Base-by-base conservation (phyloP, 2,329 filamentous ascomycete genomes). In the Didymella keratinophila region DNA sequence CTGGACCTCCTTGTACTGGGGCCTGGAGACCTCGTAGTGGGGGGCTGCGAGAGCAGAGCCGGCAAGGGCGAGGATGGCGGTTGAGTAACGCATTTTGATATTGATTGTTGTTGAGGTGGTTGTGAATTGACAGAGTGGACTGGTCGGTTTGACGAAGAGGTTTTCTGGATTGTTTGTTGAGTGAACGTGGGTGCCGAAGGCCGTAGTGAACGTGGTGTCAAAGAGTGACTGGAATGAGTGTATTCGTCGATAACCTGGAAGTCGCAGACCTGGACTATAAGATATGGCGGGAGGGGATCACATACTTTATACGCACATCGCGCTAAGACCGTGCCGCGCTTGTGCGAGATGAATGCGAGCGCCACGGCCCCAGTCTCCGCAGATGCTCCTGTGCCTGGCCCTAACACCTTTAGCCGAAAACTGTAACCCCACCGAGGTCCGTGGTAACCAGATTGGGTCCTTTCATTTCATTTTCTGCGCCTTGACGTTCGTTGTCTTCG, bases 161-260 rank as follows among this genome's bases (percentile, higher is more conserved):
- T 62, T 58, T 53, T 61, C 47, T 25, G 27, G 48, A 51, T 62
- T 60, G 52, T 41, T 52, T 21, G 27, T 53, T 49, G 51, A 62
- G 66, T 61, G 70, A 70, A 61, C 56, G 67, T 64, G 46, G 16
- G 49, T 68, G 68, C 69, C 69, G 64, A 65, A 67, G 63, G 69
- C 68, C 66, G 65, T 70, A 72, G 70, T 52, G 70, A 72, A 59
- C 61, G 70, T 71, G 67, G 42, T 66, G 64, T 70, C 66, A 72
- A 66, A 67, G 64, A 71, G 58, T 71, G 70, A 73, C 69, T 63
- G 57, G 58, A 65, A 63, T 58, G 67, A 71, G 67, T 66, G 68
- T 60, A 56, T 53, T 60, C 53, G 58, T 60, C 58, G 66, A 68
- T 63, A 70, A 71, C 68, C 70, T 72, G 68, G 69, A 71, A 72